phyloP scores from a whole-genome alignment of 164 flowering plant genomes.

The Chloranthus sessilifolius region DNA sequence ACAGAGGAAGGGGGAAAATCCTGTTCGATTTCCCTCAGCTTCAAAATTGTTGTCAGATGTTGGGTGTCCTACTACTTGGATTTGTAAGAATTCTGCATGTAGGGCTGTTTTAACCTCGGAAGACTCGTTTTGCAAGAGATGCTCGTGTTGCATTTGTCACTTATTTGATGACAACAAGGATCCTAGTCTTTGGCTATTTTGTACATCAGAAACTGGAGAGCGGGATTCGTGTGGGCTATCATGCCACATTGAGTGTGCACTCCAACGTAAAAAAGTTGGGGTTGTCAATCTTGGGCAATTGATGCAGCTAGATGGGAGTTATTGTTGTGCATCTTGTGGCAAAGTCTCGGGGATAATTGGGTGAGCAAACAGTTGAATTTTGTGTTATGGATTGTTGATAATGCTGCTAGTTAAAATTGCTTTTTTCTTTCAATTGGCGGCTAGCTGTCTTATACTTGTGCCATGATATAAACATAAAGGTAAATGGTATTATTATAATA shows the following conservation, averaged over 20 bases:
- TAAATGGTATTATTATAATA: too few relatives aligned
- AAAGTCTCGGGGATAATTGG: slow-evolving; percentile 91
- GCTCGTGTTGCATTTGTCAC: slow-evolving; percentile 99
- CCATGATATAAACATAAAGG: too few relatives aligned
- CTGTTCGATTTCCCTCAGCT: slow-evolving; percentile 38
- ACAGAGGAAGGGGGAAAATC: slow-evolving; percentile 71
- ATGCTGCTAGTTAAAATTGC: too few relatives aligned
- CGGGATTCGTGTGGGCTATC: slow-evolving; percentile 83
- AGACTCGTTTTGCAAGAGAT: slow-evolving; percentile 92
- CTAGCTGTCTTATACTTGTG: too few relatives aligned
- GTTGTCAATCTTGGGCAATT: slow-evolving; percentile 85
- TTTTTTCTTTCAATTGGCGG: background rate
- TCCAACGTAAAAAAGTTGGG: slow-evolving; percentile 75
- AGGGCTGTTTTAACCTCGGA: slow-evolving; percentile 68
- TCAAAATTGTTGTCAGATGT: slow-evolving; percentile 42
- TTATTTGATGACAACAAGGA: slow-evolving; percentile 96
- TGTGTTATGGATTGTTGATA: background rate
- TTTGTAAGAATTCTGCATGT: slow-evolving; percentile 95
- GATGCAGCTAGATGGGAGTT: slow-evolving; percentile 97
- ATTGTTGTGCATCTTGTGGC: slow-evolving; percentile 96
- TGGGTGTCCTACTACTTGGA: slow-evolving; percentile 52
- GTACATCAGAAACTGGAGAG: slow-evolving; percentile 59
- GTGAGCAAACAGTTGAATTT: slow-evolving; percentile 51
- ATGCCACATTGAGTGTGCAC: slow-evolving; percentile 97
- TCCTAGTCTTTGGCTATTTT: slow-evolving; percentile 98